Base-by-base conservation (phyloP, 306 rosid genomes). In the Cicer yamashitae region DNA sequence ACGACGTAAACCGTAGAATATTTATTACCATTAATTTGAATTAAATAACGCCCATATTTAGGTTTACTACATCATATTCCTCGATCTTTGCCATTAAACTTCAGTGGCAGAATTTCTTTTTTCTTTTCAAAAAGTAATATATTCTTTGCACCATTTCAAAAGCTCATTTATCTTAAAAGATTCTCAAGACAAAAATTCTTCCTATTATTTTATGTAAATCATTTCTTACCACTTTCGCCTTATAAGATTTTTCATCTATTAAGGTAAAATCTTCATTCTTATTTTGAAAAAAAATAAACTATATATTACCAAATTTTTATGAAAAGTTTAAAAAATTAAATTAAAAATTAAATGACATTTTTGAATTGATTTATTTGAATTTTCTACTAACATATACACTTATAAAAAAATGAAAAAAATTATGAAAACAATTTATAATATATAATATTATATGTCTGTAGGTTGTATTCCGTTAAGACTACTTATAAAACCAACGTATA, bases 101-200 rank as follows among this genome's bases (percentile, higher is more conserved):
- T 59, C 14, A 10, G 43, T 44, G 11, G 14, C 10, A 37, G 41
- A 67, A 5, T 34, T 46, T 47, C 18, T 37, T 50, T 14, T 70
- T 14, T 10, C 45, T 40, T 66, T 64, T 63, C n/a, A 38, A 25
- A 76, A 64, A 64, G 67, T 66, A 52, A 20, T 65, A 13, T 53
- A 39, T 20, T 75, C 44, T 65, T 75, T 57, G 43, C 54, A 41
- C 43, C 65, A 17, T 57, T 72, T 57, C 1, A 43, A 71, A 71
- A 71, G 66, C 43, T 71, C 53, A 71, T 40, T 53, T 57, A 72
- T 72, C 41, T 72, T 57, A 17, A 66, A 65, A 57, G 54, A 56
- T 72, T 57, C 67, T 72, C 54, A 57, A 12, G 53, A 37, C 38
- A 25, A 46, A 17, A 65, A 43, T 17, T 51, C 39, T 17, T 17